Evolutionary conservation across 345 rosid genomes (phyloP), one percentile per base, ranked within the genome.

Genomic region (Physaria fendleri): DNA sequence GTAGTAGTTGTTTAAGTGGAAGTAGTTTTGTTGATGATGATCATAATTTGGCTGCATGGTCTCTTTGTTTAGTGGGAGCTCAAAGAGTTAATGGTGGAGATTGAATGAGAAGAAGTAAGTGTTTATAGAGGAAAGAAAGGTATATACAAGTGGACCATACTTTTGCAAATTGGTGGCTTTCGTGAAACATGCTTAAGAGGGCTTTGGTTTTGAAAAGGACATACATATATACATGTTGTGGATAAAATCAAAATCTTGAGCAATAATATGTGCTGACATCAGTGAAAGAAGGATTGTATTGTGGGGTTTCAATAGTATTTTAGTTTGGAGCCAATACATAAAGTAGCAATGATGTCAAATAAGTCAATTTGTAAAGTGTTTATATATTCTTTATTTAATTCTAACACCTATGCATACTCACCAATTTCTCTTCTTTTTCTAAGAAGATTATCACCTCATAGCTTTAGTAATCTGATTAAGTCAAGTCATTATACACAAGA

Each of bases 231-330:
- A 39, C 44, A 14, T 46, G 25, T 60, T 72, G 78, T 76, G 90
- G 86, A 79, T 82, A 81, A 84, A 76, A 49, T 49, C 59, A 33
- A 48, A 58, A 76, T 71, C 62, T 56, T 55, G 23, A 66, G 67
- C 69, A 69, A 60, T 63, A 38, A 65, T 49, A 49, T 44, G 46
- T 53, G 85, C 84, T 82, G 76, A 77, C 82, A 77, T 82, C 74
- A 81, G 57, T n/a, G n/a, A 56, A 60, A 70, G 73, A 48, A 35
- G 71, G 42, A 5, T 16, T 45, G 23, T 28, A 65, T 70, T 62
- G 78, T 82, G 84, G 81, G 85, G 76, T 70, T 54, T 69, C 63
- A 67, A 40, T 67, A 76, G 83, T 80, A 79, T 76, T 78, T 76
- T 62, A 74, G 47, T 70, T 53, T 56, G 65, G 65, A 69, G 73